A percentile compares a stretch with the other conserved stretches of the same genome.
Evolutionary conservation across 441 rosid genomes (phyloP).

Genomic region (Mallotus japonicus): DNA sequence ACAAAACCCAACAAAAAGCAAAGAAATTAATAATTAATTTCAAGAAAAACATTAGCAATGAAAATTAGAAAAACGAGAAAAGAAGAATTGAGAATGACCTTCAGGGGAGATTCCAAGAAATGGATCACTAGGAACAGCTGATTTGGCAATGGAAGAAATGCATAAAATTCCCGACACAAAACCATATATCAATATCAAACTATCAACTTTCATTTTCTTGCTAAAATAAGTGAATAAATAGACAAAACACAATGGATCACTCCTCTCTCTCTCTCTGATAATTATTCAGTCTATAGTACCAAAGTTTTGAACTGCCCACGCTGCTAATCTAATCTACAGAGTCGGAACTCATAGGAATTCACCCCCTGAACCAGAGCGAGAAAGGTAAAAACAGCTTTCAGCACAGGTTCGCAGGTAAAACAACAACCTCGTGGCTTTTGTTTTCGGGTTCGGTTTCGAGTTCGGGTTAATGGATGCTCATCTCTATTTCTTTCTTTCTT

Average conservation of each 20-base stretch:
- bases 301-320: not conserved
- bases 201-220: conserved; percentile 16
- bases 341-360: not conserved
- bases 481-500: no score
- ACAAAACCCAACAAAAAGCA: not conserved
- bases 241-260: no score
- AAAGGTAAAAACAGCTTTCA: no score
- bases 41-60: no score
- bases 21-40: no score
- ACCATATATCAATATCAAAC: not conserved
- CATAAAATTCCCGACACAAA: conserved; percentile 25
- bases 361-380: no score
- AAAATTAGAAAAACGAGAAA: not conserved
- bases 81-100: conserved; percentile 17
- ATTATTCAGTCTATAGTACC: not conserved
- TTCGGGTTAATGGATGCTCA: no score
- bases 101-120: conserved; percentile 36
- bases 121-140: conserved; percentile 48
- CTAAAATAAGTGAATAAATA: no score
- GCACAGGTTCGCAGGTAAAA: not conserved
- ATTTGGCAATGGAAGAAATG: conserved; percentile 36
- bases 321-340: not conserved
- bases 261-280: no score
- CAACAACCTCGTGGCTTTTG: not conserved
- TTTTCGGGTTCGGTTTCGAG: no score